Percentiles rank a stretch among this genome's conserved stretches.
phyloP scores from a whole-genome alignment of 805 yeast genomes.

The Danielia reshetovae region DNA sequence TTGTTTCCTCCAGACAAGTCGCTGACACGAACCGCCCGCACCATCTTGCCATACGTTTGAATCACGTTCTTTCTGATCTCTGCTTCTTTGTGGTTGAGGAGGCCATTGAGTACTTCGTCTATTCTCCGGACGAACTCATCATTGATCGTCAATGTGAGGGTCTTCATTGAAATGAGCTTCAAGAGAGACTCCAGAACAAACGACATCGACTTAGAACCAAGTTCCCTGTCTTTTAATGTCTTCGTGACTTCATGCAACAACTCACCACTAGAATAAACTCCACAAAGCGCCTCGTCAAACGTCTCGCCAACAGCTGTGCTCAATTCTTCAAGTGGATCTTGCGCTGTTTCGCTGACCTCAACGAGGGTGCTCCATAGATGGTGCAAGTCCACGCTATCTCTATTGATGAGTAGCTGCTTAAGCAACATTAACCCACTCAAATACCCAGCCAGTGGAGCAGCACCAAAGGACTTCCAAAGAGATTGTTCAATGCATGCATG shows the following conservation, averaged over 20 bases:
- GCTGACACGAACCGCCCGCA: constrained; percentile 18
- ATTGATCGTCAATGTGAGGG: constrained; percentile 16
- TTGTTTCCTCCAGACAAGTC: constrained; percentile 17
- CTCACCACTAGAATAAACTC: constrained; percentile 21
- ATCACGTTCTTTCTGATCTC: constrained; percentile 36
- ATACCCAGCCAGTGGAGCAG: constrained; percentile 7
- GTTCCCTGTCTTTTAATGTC: constrained; percentile 10
- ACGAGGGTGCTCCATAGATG: constrained; percentile 25
- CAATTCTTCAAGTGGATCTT: constrained; percentile 16
- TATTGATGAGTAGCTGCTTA: constrained; percentile 33
- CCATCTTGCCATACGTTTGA: constrained; percentile 34
- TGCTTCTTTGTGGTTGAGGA: constrained; percentile 28
- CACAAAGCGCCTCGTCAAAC: constrained; percentile 28
- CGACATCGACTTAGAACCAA: constrained; percentile 5
- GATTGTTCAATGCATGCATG: constrained; percentile 13
- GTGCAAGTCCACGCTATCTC: constrained; percentile 15
- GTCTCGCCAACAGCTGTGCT: constrained; percentile 26
- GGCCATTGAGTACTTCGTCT: constrained; percentile 26
- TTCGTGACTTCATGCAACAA: constrained; percentile 14
- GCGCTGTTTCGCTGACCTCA: constrained; percentile 7
- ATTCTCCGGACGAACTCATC: constrained; percentile 18
- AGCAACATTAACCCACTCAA: constrained; percentile 32
- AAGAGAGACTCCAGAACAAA: constrained; percentile 25
- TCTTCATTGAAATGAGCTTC: constrained; percentile 21
- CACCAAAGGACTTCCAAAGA: constrained; percentile 18